Evolutionary conservation across 2,329 filamentous ascomycete genomes (phyloP).

Genomic region (Aspergillus alliaceus): DNA sequence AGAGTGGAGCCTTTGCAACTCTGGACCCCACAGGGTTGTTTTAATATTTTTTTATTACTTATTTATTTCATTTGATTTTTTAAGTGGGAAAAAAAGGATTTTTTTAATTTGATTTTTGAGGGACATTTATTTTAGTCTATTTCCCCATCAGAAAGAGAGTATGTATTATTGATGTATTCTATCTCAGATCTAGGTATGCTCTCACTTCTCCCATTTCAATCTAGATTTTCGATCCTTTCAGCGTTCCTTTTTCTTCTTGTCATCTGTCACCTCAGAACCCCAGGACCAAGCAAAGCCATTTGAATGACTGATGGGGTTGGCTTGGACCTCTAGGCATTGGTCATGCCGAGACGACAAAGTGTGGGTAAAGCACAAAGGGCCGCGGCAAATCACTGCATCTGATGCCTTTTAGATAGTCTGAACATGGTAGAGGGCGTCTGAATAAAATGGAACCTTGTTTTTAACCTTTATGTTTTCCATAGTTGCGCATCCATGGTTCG

Average conservation of each 20-base stretch:
- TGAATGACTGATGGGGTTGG: background rate
- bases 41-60: constrained; percentile 15
- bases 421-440: constrained; percentile 1
- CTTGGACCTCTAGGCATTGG: constrained; percentile 12
- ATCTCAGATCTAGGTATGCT: too few species aligned
- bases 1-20: constrained; percentile 18
- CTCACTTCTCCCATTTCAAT: background rate
- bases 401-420: background rate
- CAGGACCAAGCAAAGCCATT: background rate
- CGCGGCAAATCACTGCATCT: constrained; percentile 13
- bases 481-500: constrained; percentile 23
- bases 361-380: constrained; percentile 6
- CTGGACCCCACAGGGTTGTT: constrained; percentile 19
- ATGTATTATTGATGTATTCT: background rate
- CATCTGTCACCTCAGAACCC: too few species aligned
- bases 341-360: constrained; percentile 8
- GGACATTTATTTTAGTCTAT: background rate
- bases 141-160: background rate
- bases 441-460: constrained; percentile 17
- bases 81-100: too few species aligned
- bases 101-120: constrained; percentile 8
- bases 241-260: background rate
- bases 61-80: constrained; percentile 13
- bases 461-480: constrained; percentile 19
- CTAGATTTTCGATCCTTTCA: background rate